Evolutionary conservation across 768 basidiomycete genomes (phyloP), one percentile per base, ranked within the genome.

Genomic region (Termitomyces eurrhizus): DNA sequence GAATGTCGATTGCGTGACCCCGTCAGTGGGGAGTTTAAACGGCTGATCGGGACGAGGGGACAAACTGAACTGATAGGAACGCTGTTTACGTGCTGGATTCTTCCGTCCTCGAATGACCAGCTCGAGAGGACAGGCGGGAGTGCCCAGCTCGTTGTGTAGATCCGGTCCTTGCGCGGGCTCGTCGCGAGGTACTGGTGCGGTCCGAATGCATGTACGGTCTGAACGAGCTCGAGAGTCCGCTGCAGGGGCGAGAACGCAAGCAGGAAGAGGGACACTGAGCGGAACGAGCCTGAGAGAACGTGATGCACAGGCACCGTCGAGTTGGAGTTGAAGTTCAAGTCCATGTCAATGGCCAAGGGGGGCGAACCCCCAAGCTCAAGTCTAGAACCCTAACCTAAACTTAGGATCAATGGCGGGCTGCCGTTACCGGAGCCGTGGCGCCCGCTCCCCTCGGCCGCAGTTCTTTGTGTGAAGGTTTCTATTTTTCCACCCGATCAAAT

Each of bases 141-240:
- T 0, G 79, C 77, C 83, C 83, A 84, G 62, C 76, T 81, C 0
- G 83, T 84, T 1, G 80, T 74, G 64, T 80, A 84, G 1, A 77
- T 72, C 21, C 72, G 62, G 41, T 74, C 68, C 50, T 70, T 77
- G n/a, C 59, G 62, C 3, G 71, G 63, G 60, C 77, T 77, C 4
- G 73, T 62, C 0, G 77, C 76, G 3, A 84, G 70, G 66, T 83
- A 83, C 56, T 83, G 82, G 61, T 84, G 81, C 0, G 83, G 82
- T 9, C 81, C 81, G 64, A 75, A 78, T 0, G 75, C 80, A 59
- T 74, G 72, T 26, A 82, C 66, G 1, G 74, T 76, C 60, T 78
- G 74, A 0, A 80, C 69, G 37, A 78, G 72, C 7, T 72, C 68
- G 32, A 84, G 69, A 0, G 76, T 73, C 6, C 74, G 70, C 39